Evolutionary conservation across 2,329 filamentous ascomycete genomes (phyloP).

Genomic region (Bertia moriformis): DNA sequence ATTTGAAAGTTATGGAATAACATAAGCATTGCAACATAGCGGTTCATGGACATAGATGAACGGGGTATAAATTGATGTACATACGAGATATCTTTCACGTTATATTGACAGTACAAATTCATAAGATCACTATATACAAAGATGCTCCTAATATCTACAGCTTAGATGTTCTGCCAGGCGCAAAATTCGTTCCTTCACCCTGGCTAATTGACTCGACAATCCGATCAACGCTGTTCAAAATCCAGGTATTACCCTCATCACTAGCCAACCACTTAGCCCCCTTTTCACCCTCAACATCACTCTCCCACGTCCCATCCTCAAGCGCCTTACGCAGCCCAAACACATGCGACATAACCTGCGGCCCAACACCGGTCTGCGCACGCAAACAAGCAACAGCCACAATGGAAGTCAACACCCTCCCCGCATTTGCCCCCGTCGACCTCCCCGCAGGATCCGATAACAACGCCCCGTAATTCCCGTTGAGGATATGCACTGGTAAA

Average conservation of each 20-base stretch:
- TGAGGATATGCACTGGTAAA: constrained; percentile 65
- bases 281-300: constrained; percentile 28
- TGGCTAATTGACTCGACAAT: constrained; percentile 32
- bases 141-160: too few relatives aligned
- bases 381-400: constrained; percentile 62
- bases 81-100: too few relatives aligned
- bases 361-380: constrained; percentile 68
- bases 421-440: constrained; percentile 34
- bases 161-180: constrained; percentile 29
- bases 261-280: constrained; percentile 45
- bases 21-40: background rate
- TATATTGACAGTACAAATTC: too few relatives aligned
- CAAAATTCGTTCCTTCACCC: constrained; percentile 36
- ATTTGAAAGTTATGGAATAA: constrained; percentile 31
- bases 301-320: constrained; percentile 45
- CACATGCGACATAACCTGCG: constrained; percentile 68
- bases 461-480: constrained; percentile 59
- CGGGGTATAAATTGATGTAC: too few relatives aligned
- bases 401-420: constrained; percentile 57
- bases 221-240: constrained; percentile 44
- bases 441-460: constrained; percentile 50
- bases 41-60: too few relatives aligned
- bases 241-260: constrained; percentile 51
- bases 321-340: constrained; percentile 68
- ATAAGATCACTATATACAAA: too few relatives aligned